These are phyloP conservation scores for Exophiala sideris DNA, from an alignment of 2,329 filamentous ascomycete species.

Conservation along the genomic window DNA sequence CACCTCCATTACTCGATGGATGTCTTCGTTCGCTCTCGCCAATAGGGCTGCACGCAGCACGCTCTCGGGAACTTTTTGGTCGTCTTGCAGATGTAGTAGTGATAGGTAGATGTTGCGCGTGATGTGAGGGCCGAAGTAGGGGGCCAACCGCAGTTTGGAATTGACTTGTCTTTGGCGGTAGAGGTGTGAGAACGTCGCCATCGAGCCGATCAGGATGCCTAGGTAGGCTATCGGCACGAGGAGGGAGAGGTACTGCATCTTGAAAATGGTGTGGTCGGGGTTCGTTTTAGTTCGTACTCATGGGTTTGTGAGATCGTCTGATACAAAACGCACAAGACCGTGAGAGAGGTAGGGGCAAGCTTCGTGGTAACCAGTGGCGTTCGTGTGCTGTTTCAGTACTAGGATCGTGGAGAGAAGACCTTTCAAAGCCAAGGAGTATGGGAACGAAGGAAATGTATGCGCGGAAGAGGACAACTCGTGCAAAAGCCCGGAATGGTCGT, in stretches of 20 bases:
- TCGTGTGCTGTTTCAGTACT: too few species aligned
- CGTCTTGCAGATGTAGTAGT: conserved; percentile 72
- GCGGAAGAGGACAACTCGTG: too few species aligned
- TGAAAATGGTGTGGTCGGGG: not conserved
- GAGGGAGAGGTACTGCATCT: conserved; percentile 57
- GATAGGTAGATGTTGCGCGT: conserved; percentile 94
- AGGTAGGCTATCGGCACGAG: conserved; percentile 86
- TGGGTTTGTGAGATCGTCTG: too few species aligned
- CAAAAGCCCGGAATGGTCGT: too few species aligned
- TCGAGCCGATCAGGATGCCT: conserved; percentile 77
- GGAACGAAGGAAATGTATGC: too few species aligned
- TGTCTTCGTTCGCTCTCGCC: conserved; percentile 86
- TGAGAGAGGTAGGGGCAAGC: too few species aligned
- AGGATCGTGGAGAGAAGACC: too few species aligned
- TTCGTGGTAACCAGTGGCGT: too few species aligned
- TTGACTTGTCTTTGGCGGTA: conserved; percentile 89
- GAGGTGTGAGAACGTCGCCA: conserved; percentile 86
- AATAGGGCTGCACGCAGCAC: conserved; percentile 85
- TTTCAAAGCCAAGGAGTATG: too few species aligned
- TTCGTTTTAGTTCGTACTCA: too few species aligned
- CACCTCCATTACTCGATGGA: conserved; percentile 84
- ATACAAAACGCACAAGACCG: too few species aligned
- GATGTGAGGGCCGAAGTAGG: conserved; percentile 89
- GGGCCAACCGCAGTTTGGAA: conserved; percentile 78
- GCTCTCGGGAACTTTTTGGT: conserved; percentile 69